Percentiles rank a stretch among this genome's conserved stretches.
These are phyloP conservation scores for Lumnitzera littorea DNA, from an alignment of 345 rosid species.

Conservation along the genomic window DNA sequence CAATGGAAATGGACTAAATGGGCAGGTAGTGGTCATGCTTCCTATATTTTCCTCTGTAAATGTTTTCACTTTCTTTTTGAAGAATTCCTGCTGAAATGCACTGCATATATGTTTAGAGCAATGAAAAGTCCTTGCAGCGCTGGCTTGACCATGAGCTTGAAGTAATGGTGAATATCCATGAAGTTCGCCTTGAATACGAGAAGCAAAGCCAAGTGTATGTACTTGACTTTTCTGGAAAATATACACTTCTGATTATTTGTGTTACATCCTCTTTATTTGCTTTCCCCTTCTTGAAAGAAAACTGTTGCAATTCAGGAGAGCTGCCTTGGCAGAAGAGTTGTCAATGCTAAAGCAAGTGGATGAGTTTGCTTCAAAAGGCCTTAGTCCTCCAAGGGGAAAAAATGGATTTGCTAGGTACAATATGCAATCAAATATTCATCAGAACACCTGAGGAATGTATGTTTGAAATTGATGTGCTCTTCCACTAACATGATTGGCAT, in stretches of 20 bases:
- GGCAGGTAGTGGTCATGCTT: constrained; percentile 49
- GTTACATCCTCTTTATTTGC: neutral
- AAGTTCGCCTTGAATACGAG: constrained; percentile 94
- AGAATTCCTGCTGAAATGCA: constrained; percentile 8
- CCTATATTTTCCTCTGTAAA: neutral
- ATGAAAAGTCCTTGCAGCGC: constrained; percentile 85
- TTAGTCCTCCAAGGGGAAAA: constrained; percentile 89
- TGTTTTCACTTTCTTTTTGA: neutral
- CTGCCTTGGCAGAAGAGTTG: constrained; percentile 90
- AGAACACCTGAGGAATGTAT: neutral
- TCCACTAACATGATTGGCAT: neutral
- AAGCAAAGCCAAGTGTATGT: constrained; percentile 98
- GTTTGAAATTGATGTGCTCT: neutral
- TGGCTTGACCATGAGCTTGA: constrained; percentile 98
- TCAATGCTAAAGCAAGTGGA: constrained; percentile 84
- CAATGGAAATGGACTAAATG: constrained; percentile 72
- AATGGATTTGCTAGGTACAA: constrained; percentile 88
- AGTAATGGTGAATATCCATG: constrained; percentile 99
- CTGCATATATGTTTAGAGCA: constrained; percentile 35
- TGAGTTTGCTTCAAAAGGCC: constrained; percentile 80
- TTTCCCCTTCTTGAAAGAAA: neutral
- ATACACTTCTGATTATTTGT: neutral
- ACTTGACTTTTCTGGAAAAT: neutral
- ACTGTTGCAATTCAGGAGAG: constrained; percentile 45
- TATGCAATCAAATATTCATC: constrained; percentile 2